Evolutionary conservation across 495 filamentous ascomycete genomes (phyloP).

Genomic region (Astrocystis sublimbata): DNA sequence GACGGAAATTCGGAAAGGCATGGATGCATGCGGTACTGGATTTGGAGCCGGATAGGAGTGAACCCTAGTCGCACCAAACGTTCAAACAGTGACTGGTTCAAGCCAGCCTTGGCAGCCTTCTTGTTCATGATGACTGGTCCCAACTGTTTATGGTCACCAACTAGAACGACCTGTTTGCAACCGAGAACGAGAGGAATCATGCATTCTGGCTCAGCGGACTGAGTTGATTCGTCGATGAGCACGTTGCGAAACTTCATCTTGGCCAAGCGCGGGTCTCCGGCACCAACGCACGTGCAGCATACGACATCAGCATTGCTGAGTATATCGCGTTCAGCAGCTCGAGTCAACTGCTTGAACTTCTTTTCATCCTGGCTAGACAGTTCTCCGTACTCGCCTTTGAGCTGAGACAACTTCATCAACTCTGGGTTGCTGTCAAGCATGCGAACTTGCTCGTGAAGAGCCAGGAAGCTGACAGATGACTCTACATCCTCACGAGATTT

Average conservation of each 20-base stretch:
- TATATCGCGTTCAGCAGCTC: constrained; percentile 93
- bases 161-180: constrained; percentile 97
- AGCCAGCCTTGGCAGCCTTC: constrained; percentile 94
- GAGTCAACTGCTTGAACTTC: constrained; percentile 92
- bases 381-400: constrained; percentile 91
- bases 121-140: constrained; percentile 99
- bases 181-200: constrained; percentile 98
- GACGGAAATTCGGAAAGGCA: constrained; percentile 97
- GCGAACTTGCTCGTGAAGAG: constrained; percentile 94
- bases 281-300: constrained; percentile 98
- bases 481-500: constrained; percentile 99
- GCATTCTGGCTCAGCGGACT: constrained; percentile 98
- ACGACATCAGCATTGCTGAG: constrained; percentile 96
- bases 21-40: constrained; percentile 99
- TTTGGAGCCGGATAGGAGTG: constrained; percentile 88
- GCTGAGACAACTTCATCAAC: constrained; percentile 82
- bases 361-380: constrained; percentile 96
- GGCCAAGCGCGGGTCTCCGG: constrained; percentile 89
- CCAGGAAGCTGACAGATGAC: constrained; percentile 91
- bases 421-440: constrained; percentile 97
- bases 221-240: constrained; percentile 96
- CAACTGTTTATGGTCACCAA: constrained; percentile 97
- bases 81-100: constrained; percentile 98
- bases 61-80: constrained; percentile 92
- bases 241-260: constrained; percentile 99